Base-by-base conservation (phyloP, 2,329 filamentous ascomycete genomes). In the Tolypocladium album region DNA sequence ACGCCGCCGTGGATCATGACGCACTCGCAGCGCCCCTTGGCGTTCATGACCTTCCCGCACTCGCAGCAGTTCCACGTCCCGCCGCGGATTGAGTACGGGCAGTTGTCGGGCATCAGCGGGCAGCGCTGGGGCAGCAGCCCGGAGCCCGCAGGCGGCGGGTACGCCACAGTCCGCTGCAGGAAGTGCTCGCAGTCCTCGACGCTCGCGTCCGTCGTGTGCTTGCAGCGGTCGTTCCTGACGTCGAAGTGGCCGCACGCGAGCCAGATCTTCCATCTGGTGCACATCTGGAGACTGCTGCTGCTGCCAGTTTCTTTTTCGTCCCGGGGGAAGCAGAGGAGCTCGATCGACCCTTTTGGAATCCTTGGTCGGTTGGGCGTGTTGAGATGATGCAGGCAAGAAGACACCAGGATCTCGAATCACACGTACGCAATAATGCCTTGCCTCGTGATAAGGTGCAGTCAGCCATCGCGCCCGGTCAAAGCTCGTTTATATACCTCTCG, bases 41-140 rank as follows among this genome's bases (percentile, higher is more conserved):
- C 73, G 65, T 83, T 82, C 73, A 77, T 77, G n/a, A 72, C 71
- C 65, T 82, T 81, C 36, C 80, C 80, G 61, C 80, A 82, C 79
- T 79, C 40, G 40, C 20, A 43, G 40, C 82, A 82, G 68, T 80
- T 80, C 80, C 80, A 83, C 63, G 69, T 75, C 39, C 80, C 73
- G 60, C 78, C 76, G 61, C 77, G 76, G 56, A 71, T 69, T 69
- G 81, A 78, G 64, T 79, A 82, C 9, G 80, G 79, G 59, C 80
- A 82, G 57, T 72, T 71, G 27, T 31, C 27, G 9, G 74, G 64
- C 60, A 81, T 67, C 53, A 78, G 17, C 15, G 39, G 39, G 39
- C 39, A 40, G 39, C 17, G 39, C 15, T 2, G 15, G 13, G 39
- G 39, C 39, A 40, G 39, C 17, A 31, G 5, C 27, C 27, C 27